Evolutionary conservation across 116 monocot species (phyloP), one percentile per base, ranked within the genome.

Genomic region (Cymodocea nodosa): DNA sequence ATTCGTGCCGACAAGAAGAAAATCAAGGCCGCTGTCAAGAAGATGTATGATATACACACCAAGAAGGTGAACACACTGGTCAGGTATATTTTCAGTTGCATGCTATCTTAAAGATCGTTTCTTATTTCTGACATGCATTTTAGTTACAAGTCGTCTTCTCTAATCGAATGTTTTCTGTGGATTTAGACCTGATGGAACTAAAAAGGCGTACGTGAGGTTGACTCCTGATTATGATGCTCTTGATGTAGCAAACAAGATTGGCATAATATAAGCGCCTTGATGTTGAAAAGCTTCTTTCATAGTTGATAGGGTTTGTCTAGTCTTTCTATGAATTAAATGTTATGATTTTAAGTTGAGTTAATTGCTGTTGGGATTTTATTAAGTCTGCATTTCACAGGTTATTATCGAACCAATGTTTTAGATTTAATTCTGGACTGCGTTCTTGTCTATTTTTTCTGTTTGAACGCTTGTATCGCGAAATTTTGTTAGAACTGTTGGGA

Each of bases 1-100:
- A 68, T 82, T 52, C 77, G 77, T 36, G 81, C 81, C 7, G 81
- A 81, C 51, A 81, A 82, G 71, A 82, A 77, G 68, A 82, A 82
- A 71, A 84, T 77, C 0, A 80, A 80, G n/a, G 74, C 77, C 24
- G 84, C 84, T 3, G 80, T 80, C 4, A 82, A 78, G 80, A 84
- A 84, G 60, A 84, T 83, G 83, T 79, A 83, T 64, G 83, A 79
- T 54, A 79, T 79, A 35, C 79, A 83, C 17, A 57, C 83, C n/a
- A 83, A 79, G 79, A 83, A 83, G 67, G 79, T 83, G 5, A 79
- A 83, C 63, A 83, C 68, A 4, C 64, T 83, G 37, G 75, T 82
- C 58, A 82, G 73, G 73, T 72, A 54, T 23, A 59, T 9, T 14
- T 59, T 23, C 20, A 10, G 3, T 59, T 30, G 30, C 14, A 8